Base-by-base conservation (phyloP, 768 basidiomycete genomes). In the Boletus rex-veris region DNA sequence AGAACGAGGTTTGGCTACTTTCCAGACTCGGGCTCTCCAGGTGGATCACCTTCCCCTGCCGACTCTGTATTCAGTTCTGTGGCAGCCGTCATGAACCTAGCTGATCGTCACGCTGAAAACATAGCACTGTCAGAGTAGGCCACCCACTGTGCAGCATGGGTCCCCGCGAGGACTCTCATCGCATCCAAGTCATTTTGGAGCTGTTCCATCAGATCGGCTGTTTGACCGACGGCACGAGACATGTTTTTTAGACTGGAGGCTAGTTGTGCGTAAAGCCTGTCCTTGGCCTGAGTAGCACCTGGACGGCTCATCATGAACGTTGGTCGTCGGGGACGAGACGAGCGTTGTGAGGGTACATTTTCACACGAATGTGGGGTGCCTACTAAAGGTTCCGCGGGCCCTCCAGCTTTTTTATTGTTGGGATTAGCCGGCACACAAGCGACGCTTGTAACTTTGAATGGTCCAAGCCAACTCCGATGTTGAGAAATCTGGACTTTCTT, bases 81-180 rank as follows among this genome's bases (percentile, higher is more conserved):
- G 6, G 78, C 76, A 2, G 75, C 73, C 0, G 80, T 77, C 78
- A 81, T 80, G 60, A 81, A 78, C 61, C 80, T 81, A 54, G 18
- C 52, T 11, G 41, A 28, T 33, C 5, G 38, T 58, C 28, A 58
- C 31, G 26, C 33, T 42, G 12, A 41, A 24, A 9, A 48, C 35
- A 35, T 26, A 19, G 7, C 1, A 40, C 37, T 16, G 48, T 36
- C 36, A 18, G 35, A 24, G 28, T 18, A 33, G 28, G 53, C 47
- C 16, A 55, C 85, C 63, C 67, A 91, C 90, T 91, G 92, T 50
- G 90, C 86, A 18, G 86, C 88, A 67, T 90, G 88, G 45, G 85
- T 75, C 1, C 86, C 88, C 14, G 90, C 86, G 57, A 94, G 83
- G 30, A 81, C 82, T 50, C 82, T 74, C 90, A 92, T 92, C 15